phyloP scores from a whole-genome alignment of 768 basidiomycete species.

The Termitomyces sp. region DNA sequence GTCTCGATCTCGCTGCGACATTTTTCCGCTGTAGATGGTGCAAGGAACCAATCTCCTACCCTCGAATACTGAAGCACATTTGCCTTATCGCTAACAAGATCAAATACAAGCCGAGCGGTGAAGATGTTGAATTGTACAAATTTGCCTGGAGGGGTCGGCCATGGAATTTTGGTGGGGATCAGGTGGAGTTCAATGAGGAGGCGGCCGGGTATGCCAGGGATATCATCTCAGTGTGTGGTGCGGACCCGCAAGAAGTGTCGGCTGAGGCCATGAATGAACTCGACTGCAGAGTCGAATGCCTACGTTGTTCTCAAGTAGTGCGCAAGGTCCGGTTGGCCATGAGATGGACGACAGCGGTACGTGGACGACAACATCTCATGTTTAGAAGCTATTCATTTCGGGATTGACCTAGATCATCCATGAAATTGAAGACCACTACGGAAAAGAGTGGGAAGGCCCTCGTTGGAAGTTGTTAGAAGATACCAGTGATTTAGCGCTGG shows the following conservation, averaged over 20 bases:
- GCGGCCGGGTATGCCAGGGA: conserved; percentile 16
- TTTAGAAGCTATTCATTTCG: not conserved
- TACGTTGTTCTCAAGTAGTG: conserved; percentile 17
- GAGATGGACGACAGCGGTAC: conserved; percentile 28
- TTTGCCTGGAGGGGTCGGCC: conserved; percentile 6
- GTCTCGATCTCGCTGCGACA: conserved; percentile 21
- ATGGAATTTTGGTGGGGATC: conserved; percentile 18
- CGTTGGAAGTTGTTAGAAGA: conserved; percentile 1
- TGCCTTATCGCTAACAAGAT: conserved; percentile 14
- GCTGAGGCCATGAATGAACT: conserved; percentile 19
- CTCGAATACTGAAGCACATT: conserved; percentile 23
- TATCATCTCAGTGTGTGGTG: conserved; percentile 20
- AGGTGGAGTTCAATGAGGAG: conserved; percentile 23
- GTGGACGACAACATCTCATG: not conserved
- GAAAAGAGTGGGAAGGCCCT: not conserved
- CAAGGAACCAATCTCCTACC: conserved; percentile 25
- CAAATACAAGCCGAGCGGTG: not conserved
- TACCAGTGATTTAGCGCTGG: not conserved
- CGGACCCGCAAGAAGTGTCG: conserved; percentile 20
- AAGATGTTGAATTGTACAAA: conserved; percentile 8
- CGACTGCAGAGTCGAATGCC: conserved; percentile 23
- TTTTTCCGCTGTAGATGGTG: conserved; percentile 29
- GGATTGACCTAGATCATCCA: not conserved
- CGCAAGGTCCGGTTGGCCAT: conserved; percentile 17
- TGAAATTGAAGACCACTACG: not conserved